A percentile compares a stretch with the other conserved stretches of the same genome.
Conservation (phyloP, 2,329 filamentous ascomycete species). For the Talaromyces islandicus region DNA sequence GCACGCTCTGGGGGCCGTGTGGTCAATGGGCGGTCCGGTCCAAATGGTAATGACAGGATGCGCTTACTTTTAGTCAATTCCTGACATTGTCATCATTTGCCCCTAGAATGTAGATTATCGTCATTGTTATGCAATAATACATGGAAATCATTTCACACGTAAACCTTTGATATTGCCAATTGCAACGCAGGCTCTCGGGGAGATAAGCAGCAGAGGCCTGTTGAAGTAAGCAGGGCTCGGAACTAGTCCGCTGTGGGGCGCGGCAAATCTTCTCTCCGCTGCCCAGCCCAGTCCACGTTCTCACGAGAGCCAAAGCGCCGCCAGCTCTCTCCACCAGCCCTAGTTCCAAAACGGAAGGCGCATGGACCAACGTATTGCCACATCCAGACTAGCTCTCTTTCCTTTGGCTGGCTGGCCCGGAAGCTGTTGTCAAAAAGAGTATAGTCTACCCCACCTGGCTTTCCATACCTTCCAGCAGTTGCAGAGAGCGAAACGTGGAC, state of each 20-base stretch:
- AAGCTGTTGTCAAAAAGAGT: neutral
- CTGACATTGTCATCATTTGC: too few relatives aligned
- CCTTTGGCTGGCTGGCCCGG: neutral
- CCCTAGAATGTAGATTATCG: too few relatives aligned
- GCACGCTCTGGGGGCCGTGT: neutral
- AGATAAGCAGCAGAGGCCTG: neutral
- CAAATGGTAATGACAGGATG: too few relatives aligned
- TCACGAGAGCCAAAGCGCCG: neutral
- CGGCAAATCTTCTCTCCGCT: too few relatives aligned
- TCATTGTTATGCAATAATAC: too few relatives aligned
- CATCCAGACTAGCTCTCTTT: neutral
- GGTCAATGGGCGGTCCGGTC: too few relatives aligned
- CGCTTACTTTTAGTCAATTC: too few relatives aligned
- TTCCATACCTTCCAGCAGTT: too few relatives aligned
- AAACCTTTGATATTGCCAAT: too few relatives aligned
- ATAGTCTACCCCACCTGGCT: neutral
- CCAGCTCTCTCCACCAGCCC: neutral
- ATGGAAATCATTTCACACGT: too few relatives aligned
- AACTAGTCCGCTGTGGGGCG: slow-evolving; percentile 3
- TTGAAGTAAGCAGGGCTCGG: neutral
- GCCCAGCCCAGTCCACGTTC: neutral
- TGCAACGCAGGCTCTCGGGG: too few relatives aligned
- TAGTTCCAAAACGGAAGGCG: neutral
- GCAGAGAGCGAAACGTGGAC: too few relatives aligned
- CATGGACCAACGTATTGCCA: neutral